Percentiles rank a stretch among this genome's conserved stretches.
phyloP scores from a whole-genome alignment of 148 eudicot species.

The Rhododendron williamsianum region DNA sequence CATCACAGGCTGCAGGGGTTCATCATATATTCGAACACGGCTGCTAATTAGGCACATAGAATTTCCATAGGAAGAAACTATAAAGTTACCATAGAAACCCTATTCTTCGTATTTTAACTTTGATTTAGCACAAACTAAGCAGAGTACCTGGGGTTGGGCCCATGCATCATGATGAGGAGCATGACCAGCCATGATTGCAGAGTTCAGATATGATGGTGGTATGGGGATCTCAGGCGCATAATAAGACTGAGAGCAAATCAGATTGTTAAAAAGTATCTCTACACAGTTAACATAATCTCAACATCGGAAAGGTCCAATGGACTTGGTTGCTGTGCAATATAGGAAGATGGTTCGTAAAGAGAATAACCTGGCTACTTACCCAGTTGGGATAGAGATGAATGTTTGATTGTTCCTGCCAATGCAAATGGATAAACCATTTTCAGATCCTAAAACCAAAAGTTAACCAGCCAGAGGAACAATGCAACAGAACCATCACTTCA shows the following conservation, averaged over 20 bases:
- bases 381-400: conserved; percentile 52
- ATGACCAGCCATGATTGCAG: conserved; percentile 41
- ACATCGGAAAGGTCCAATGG: background rate
- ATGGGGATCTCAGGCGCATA: conserved; percentile 41
- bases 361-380: conserved; percentile 52
- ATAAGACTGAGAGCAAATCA: conserved; percentile 35
- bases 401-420: conserved; percentile 38
- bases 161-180: conserved; percentile 45
- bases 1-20: conserved; percentile 33
- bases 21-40: background rate
- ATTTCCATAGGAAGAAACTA: background rate
- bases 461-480: background rate
- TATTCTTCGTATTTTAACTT: too few species aligned
- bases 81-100: background rate
- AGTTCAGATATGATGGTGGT: conserved; percentile 42
- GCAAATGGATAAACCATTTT: background rate
- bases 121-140: background rate
- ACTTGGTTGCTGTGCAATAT: background rate
- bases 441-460: conserved; percentile 5
- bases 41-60: background rate
- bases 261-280: background rate
- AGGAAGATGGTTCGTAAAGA: background rate
- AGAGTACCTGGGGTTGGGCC: conserved; percentile 43
- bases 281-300: background rate
- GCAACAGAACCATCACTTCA: background rate